phyloP scores from a whole-genome alignment of 192 early-diverging fungal genomes.

The Linnemannia hyalina region DNA sequence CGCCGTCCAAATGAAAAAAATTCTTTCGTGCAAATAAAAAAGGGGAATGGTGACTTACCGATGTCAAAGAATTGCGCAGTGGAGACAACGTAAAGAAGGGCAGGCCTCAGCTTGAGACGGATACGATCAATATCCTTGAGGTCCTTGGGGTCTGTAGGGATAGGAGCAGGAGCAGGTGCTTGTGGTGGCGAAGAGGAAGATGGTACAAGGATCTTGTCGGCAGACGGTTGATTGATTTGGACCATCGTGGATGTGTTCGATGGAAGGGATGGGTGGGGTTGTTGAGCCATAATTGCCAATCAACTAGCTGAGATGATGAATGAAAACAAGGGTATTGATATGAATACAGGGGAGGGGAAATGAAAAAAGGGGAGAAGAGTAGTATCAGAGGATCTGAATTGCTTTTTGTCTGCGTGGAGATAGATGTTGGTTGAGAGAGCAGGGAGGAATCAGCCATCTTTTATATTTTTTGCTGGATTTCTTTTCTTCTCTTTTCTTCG shows the following conservation, averaged over 20 bases:
- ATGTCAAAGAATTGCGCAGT: slow-evolving; percentile 48
- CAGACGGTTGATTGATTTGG: not conserved
- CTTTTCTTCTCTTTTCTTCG: not conserved
- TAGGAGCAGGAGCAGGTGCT: not conserved
- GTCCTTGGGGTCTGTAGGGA: not conserved
- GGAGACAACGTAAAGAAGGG: slow-evolving; percentile 47
- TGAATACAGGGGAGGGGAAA: not conserved
- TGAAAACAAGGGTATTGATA: too few relatives aligned
- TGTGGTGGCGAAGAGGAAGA: not conserved
- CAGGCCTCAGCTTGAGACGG: slow-evolving; percentile 18
- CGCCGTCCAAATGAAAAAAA: not conserved
- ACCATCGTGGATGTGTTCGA: not conserved
- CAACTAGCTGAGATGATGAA: not conserved
- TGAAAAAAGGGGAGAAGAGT: not conserved
- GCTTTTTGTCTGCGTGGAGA: too few relatives aligned
- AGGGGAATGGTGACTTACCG: slow-evolving; percentile 1
- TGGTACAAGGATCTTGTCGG: not conserved
- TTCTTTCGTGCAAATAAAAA: not conserved
- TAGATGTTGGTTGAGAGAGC: not conserved
- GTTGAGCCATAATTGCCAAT: not conserved
- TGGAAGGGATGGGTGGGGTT: not conserved
- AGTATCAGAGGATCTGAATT: not conserved
- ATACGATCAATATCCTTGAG: not conserved
- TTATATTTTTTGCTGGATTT: not conserved
- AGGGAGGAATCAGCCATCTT: not conserved